Evolutionary conservation across 257 asterid species (phyloP).

Genomic region (Nyctanthes arbortristis): DNA sequence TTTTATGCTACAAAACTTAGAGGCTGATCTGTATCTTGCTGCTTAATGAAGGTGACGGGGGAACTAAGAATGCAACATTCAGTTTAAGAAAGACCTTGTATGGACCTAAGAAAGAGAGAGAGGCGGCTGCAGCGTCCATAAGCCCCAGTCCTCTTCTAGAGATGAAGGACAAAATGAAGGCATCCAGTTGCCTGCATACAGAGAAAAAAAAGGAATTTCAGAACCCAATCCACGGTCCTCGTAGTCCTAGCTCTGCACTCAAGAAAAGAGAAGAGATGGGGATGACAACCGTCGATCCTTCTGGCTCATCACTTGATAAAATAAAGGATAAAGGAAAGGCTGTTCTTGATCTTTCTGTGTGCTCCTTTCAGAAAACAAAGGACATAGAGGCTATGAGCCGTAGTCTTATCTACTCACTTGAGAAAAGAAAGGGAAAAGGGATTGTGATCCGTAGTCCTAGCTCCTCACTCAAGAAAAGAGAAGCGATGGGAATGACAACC

Average conservation of each 20-base stretch:
- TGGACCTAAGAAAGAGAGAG: slow-evolving; percentile 24
- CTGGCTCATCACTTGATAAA: slow-evolving; percentile 26
- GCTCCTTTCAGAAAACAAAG: slow-evolving; percentile 15
- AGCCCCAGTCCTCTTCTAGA: slow-evolving; percentile 33
- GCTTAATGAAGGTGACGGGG: slow-evolving; percentile 39
- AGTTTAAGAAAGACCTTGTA: slow-evolving; percentile 19
- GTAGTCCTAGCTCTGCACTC: background rate
- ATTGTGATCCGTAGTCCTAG: slow-evolving; percentile 20
- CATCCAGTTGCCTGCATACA: slow-evolving; percentile 21
- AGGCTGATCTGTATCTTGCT: slow-evolving; percentile 20
- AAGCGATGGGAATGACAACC: slow-evolving; percentile 20
- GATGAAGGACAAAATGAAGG: slow-evolving; percentile 40
- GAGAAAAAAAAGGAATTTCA: background rate
- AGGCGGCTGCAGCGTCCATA: slow-evolving; percentile 16
- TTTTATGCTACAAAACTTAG: background rate
- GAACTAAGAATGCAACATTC: slow-evolving; percentile 22
- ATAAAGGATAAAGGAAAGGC: slow-evolving; percentile 15
- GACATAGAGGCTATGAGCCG: background rate
- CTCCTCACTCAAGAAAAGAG: slow-evolving; percentile 7
- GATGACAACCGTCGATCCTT: slow-evolving; percentile 13
- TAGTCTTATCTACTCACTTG: background rate
- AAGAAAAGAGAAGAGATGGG: slow-evolving; percentile 9
- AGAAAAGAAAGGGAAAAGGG: slow-evolving; percentile 18
- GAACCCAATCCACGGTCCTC: background rate
- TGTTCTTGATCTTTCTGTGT: slow-evolving; percentile 19